phyloP scores from a whole-genome alignment of 2,329 filamentous ascomycete species.

The Dichotomopilus funicola region DNA sequence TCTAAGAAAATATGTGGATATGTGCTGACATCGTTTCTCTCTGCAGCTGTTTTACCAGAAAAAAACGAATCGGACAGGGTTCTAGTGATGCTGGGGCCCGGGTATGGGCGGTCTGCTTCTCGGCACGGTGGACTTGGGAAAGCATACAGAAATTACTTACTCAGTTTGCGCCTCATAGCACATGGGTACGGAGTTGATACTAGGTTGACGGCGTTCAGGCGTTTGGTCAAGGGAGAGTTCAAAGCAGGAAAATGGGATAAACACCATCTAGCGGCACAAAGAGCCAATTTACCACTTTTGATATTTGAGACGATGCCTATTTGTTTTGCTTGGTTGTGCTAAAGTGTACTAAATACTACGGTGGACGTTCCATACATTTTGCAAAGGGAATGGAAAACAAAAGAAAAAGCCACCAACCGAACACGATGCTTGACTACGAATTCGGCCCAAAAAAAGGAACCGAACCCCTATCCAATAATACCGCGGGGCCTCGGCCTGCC shows the following conservation, averaged over 20 bases:
- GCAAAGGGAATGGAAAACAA: slow-evolving; percentile 8
- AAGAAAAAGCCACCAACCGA: neutral
- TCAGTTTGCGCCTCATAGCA: too few species aligned
- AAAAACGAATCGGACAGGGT: slow-evolving; percentile 52
- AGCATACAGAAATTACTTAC: neutral
- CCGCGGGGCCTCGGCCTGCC: neutral
- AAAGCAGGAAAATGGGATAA: too few species aligned
- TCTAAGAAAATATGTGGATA: neutral
- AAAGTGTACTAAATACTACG: slow-evolving; percentile 1
- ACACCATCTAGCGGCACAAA: too few species aligned
- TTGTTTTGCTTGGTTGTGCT: neutral
- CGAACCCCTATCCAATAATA: neutral
- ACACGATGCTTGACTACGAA: neutral
- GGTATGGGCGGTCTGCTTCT: slow-evolving; percentile 36
- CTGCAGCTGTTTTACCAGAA: slow-evolving; percentile 57
- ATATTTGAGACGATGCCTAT: neutral
- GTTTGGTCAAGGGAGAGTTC: too few species aligned
- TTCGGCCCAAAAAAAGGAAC: slow-evolving; percentile 11
- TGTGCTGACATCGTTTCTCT: slow-evolving; percentile 24
- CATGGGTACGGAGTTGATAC: too few species aligned
- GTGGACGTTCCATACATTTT: slow-evolving; percentile 8
- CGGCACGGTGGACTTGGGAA: neutral
- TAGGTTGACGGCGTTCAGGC: too few species aligned
- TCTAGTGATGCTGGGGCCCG: slow-evolving; percentile 45
- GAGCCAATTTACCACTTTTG: too few species aligned